Conservation (phyloP, 1,139 yeast species). For the Taphrina deformans region DNA sequence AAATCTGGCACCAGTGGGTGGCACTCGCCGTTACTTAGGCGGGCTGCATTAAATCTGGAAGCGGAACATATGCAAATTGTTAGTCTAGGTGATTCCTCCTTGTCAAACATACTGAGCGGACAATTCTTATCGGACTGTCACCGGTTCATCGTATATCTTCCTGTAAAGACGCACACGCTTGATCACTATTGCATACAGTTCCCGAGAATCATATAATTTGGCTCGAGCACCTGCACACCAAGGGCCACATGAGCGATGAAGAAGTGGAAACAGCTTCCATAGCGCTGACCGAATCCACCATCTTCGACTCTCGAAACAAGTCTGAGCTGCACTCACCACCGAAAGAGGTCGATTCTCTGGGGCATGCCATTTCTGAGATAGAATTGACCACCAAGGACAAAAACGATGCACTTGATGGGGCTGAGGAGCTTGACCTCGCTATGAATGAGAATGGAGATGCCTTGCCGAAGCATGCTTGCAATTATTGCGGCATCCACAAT, state of each 20-base stretch:
- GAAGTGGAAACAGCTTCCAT: constrained; percentile 21
- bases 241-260: constrained; percentile 28
- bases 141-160: too few species aligned
- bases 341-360: neutral
- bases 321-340: constrained; percentile 1
- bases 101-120: too few species aligned
- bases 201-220: too few species aligned
- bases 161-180: too few species aligned
- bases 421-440: neutral
- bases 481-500: constrained; percentile 73
- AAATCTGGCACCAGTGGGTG: too few species aligned
- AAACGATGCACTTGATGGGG: neutral
- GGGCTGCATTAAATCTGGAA: too few species aligned
- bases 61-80: too few species aligned
- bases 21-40: too few species aligned
- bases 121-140: too few species aligned
- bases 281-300: constrained; percentile 21
- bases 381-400: neutral
- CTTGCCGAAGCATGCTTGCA: constrained; percentile 46
- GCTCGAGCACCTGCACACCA: too few species aligned
- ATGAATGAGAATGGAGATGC: constrained; percentile 4
- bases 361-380: neutral
- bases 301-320: constrained; percentile 8
- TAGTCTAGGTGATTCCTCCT: too few species aligned
- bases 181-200: too few species aligned